phyloP scores from a whole-genome alignment of 2,329 filamentous ascomycete genomes.

The Ascochyta koolunga region DNA sequence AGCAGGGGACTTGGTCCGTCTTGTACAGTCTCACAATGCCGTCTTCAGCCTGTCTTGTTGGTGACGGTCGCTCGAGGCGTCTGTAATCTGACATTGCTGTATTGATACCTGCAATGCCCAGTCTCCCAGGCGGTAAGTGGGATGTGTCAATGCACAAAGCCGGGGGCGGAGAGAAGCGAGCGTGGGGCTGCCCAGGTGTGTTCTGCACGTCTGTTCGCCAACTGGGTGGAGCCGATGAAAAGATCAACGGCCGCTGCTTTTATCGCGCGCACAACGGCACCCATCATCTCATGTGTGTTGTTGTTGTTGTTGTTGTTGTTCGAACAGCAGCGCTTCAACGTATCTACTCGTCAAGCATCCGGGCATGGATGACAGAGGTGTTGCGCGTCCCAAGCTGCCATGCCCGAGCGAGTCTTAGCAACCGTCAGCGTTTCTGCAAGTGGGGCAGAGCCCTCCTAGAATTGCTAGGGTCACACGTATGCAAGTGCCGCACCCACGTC shows the following conservation, averaged over 20 bases:
- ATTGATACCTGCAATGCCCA: neutral
- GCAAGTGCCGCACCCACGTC: slow-evolving; percentile 3
- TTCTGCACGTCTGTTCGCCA: slow-evolving; percentile 10
- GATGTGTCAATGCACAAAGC: slow-evolving; percentile 10
- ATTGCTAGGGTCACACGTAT: slow-evolving; percentile 1
- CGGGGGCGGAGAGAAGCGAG: slow-evolving; percentile 17
- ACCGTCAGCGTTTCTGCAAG: slow-evolving; percentile 6
- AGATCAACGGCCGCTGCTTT: slow-evolving; percentile 8
- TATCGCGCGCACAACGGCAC: neutral
- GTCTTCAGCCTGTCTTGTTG: neutral
- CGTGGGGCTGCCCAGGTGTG: slow-evolving; percentile 9
- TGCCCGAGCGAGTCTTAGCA: slow-evolving; percentile 5
- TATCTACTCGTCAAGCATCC: neutral
- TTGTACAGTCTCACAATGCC: neutral
- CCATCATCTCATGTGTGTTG: neutral
- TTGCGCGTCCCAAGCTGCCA: neutral
- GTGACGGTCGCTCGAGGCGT: neutral
- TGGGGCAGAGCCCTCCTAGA: neutral
- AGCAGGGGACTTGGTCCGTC: slow-evolving; percentile 6
- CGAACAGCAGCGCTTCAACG: neutral
- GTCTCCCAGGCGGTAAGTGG: slow-evolving; percentile 12
- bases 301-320: neutral
- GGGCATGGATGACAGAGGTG: neutral
- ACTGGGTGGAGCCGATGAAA: neutral
- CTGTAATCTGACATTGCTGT: neutral